Base-by-base conservation (phyloP, 202 grass and related monocot species). In the Eragrostis tef region DNA sequence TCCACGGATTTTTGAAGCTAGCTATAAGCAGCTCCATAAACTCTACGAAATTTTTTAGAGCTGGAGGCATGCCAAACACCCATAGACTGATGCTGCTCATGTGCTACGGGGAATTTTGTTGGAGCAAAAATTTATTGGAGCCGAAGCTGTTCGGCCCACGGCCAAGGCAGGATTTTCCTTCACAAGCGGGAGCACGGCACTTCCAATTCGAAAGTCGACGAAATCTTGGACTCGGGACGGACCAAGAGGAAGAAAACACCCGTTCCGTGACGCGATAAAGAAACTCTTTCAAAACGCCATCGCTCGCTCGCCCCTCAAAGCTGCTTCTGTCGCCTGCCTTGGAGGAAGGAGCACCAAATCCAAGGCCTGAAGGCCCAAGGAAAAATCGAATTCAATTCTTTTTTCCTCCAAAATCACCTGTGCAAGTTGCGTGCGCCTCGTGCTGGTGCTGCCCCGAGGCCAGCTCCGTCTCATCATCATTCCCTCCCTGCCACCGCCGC, bases 361-460 rank as follows among this genome's bases (percentile, higher is more conserved):
- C 53, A 17, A 56, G 52, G 52, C 19, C n/a, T n/a, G n/a, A n/a
- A n/a, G n/a, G n/a, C n/a, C 19, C 6, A 20, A 19, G 9, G 10
- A 20, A n/a, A n/a, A 21, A 56, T 56, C 7, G 19, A 56, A 21
- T 56, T 21, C 17, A 9, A 20, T 10, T 56, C 14, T 48, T 3
- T 49, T 12, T 25, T 24, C 4, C 24, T 45, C 16, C 64, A 5
- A 21, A 52, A 29, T 60, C 21, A 6, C 64, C 21, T 51, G 22
- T 20, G 29, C 51, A 42, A 57, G 51, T 61, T 61, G 70, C 64
- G 41, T 69, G 61, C 63, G 41, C 17, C 49, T 84, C 13, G 71
- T 68, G 21, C 71, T 75, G 47, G 43, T 83, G 1, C 71, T 57
- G 11, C 29, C 49, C 19, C 60, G 81, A 66, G 77, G 61, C 69